A percentile compares a stretch with the other conserved stretches of the same genome.
Conservation (phyloP, 768 basidiomycete genomes). For the Mycena crocata region DNA sequence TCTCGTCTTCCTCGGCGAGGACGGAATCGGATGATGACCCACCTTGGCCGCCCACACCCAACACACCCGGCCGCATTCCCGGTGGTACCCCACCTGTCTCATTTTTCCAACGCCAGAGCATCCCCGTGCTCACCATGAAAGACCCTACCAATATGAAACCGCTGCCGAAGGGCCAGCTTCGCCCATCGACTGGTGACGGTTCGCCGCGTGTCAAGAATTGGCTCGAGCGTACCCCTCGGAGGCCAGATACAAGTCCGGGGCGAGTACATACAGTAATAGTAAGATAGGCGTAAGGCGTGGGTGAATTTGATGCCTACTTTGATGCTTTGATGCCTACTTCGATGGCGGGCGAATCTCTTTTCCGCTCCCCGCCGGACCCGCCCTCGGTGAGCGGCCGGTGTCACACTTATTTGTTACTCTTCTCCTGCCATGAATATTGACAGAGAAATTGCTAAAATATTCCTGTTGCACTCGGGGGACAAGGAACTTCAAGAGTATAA, state of each 20-base stretch:
- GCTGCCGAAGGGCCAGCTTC: background rate
- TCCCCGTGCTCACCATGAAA: background rate
- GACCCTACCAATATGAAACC: background rate
- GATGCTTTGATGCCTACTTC: no score
- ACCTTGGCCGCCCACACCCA: slow-evolving; percentile 30
- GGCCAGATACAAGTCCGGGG: background rate
- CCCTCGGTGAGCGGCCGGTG: no score
- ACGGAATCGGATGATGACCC: slow-evolving; percentile 26
- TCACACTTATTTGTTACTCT: no score
- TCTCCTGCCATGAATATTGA: no score
- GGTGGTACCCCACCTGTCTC: slow-evolving; percentile 3
- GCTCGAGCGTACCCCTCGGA: slow-evolving; percentile 32
- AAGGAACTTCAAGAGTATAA: background rate
- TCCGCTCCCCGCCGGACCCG: no score
- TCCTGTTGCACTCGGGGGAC: background rate
- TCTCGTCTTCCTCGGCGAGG: background rate
- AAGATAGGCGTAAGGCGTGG: no score
- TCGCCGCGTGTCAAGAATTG: slow-evolving; percentile 22
- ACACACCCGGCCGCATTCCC: slow-evolving; percentile 1
- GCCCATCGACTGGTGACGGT: slow-evolving; percentile 26
- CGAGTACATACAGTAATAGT: no score
- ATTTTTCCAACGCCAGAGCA: slow-evolving; percentile 11
- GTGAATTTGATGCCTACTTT: no score
- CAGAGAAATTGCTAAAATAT: no score
- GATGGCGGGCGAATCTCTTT: no score